Evolutionary conservation across 2,329 filamentous ascomycete genomes (phyloP), one percentile per base, ranked within the genome.

Genomic region (Colletotrichum siamense): DNA sequence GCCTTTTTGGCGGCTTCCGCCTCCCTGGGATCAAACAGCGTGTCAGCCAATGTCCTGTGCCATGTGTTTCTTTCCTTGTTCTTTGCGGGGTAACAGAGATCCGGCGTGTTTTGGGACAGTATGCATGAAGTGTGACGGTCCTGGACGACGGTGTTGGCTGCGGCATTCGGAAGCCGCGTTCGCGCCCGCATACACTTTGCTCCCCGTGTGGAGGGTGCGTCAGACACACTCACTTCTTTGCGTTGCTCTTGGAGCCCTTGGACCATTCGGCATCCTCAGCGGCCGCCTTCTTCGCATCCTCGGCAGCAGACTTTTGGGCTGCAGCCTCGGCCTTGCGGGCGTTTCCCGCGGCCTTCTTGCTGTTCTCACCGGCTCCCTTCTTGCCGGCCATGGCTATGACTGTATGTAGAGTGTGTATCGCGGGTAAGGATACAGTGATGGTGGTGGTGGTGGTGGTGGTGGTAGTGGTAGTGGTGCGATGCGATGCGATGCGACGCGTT

Each of bases 301-400:
- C 93, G 5, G 86, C 92, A 0, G 95, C 95, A 75, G 93, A 90
- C 87, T 99, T 99, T 73, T 91, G 87, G 10, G 95, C 94, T 2
- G 96, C 96, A 5, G 92, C 93, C 65, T 98, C 96, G 78, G 96
- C 96, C 90, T 99, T 99, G 87, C 95, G 92, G 78, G 96, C 96
- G 85, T 98, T 95, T 79, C 96, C 97, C 10, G 94, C 92, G 4
- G 88, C 95, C 89, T 99, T 99, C 87, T 98, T 99, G 84, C 90
- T 94, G 87, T 94, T 95, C 78, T 98, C 96, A 70, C 88, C 91
- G 70, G 89, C 91, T 67, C 71, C 75, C 85, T 95, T 96, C 86
- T 95, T 95, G 80, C 90, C 91, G 32, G 89, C 93, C 94, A 96
- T 96, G 79, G 79, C 34, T 65, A 22, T 18, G n/a, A 26, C 59